Base-by-base conservation (phyloP, 2,329 filamentous ascomycete species). In the Diaporthe sp. region DNA sequence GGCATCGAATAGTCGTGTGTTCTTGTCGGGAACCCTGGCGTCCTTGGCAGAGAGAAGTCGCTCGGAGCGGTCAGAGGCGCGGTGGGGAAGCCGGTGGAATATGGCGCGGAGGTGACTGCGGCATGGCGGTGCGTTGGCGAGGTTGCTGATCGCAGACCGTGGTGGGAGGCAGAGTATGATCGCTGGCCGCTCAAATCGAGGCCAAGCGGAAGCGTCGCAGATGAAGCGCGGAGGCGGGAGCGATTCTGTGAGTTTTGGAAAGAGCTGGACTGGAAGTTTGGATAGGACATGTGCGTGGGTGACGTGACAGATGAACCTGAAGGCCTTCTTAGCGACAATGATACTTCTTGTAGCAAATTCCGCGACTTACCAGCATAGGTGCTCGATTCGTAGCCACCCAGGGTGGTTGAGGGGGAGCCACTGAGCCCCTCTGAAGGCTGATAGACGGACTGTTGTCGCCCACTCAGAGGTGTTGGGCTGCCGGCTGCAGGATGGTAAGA, bases 1-100 rank as follows among this genome's bases (percentile, higher is more conserved):
- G 89, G 85, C 79, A 89, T 87, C 17, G 86, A 86, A 80, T 90
- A 90, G 72, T 90, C 88, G 28, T 82, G 82, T 42, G 84, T 82
- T 17, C 81, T 76, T 10, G 80, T 79, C 76, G 82, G 76, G 75
- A 79, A 83, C 80, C 70, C 83, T 19, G 85, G 84, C 4, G 86
- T 87, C 57, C 87, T 82, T 2, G 88, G 85, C 19, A 89, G 81
- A 3, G 87, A 85, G 78, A 88, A 90, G 71, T 90, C 88, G 76
- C 89, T 84, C 1, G 89, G 89, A 1, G 89, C 88, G 4, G 88
- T 87, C 19, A 91, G 83, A 0, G 90, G 89, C 7, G 89, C 88
- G 8, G 89, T 88, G 1, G 89, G 85, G 78, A 89, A 90, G 78
- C 87, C 88, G 5, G 85, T 84, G 4, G 87, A 86, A 78, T 90